Base-by-base conservation (phyloP, 441 rosid species). In the Viola pubescens region DNA sequence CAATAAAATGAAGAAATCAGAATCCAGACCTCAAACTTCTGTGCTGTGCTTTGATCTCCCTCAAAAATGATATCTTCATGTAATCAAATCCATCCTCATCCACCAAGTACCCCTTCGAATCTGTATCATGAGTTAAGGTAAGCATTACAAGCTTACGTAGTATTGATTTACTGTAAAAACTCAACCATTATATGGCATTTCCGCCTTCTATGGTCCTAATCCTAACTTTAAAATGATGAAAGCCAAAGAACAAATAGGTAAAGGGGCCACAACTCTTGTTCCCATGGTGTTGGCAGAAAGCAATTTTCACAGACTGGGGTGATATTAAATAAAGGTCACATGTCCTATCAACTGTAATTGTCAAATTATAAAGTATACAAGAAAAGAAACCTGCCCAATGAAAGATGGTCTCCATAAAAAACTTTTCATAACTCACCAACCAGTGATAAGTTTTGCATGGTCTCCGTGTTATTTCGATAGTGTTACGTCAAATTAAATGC, bases 1-100 rank as follows among this genome's bases (percentile, higher is more conserved):
- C 1, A 3, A 47, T 7, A 9, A 3, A 42, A 16, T 64, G 6
- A 44, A 6, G 63, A 13, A 26, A 56, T 12, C 51, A 38, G 41
- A 52, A 61, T 48, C 66, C 57, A 51, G 61, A 90, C 97, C 99
- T 86, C 81, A 94, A 77, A 73, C 94, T 88, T 87, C 95, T 88
- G 63, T 90, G 97, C 75, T 94, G 97, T 51, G 94, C 77, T 84
- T 90, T 90, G 73, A 94, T 78, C 58, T 94, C 99, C 78, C 99
- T 87, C 74, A 94, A 73, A 74, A 90, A 83, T 54, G 96, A 79
- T 74, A 94, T 87, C 78, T 94, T 94, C 90, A 88, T 73, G 73
- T 82, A 90, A 77, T 94, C 99, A 62, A 94, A 88, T 55, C 99
- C 99, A 14, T 94, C 99, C 61, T 94, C 99, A 53, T 94, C 99